A percentile compares a stretch with the other conserved stretches of the same genome.
Conservation (phyloP, 441 rosid species). For the Euphorbia celastroides region DNA sequence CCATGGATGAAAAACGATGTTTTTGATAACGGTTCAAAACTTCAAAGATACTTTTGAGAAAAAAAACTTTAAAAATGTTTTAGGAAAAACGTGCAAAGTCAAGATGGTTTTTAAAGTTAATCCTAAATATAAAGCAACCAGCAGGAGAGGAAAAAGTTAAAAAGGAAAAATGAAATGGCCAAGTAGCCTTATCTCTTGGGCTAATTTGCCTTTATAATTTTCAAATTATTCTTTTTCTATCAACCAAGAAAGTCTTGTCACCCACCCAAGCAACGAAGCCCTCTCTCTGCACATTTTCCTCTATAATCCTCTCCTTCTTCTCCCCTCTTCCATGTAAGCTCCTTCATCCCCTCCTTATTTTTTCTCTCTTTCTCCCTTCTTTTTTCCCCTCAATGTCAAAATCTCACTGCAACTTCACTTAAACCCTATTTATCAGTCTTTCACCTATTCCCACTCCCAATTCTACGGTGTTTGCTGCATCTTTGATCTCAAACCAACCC, state of each 20-base stretch:
- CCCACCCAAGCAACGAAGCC: slow-evolving; percentile 55
- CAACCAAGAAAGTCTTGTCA: slow-evolving; percentile 68
- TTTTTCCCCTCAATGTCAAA: slow-evolving; percentile 13
- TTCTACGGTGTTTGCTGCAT: slow-evolving; percentile 14
- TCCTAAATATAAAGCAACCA: not conserved
- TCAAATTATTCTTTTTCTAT: slow-evolving; percentile 40
- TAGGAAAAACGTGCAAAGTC: no score
- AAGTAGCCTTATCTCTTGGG: slow-evolving; percentile 36
- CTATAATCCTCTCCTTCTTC: slow-evolving; percentile 8
- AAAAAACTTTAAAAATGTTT: no score
- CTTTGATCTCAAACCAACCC: slow-evolving; percentile 29
- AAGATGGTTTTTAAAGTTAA: no score
- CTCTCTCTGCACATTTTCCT: slow-evolving; percentile 21
- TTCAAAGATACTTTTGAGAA: no score
- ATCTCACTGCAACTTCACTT: slow-evolving; percentile 57
- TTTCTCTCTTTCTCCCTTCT: slow-evolving; percentile 2
- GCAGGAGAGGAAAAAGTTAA: not conserved
- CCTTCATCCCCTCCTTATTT: slow-evolving; percentile 14
- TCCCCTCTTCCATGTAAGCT: not conserved
- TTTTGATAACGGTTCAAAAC: no score
- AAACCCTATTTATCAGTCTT: slow-evolving; percentile 18
- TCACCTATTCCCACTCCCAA: slow-evolving; percentile 12
- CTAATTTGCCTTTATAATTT: slow-evolving; percentile 36
- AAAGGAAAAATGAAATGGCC: not conserved
- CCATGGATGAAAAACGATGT: no score